These are phyloP conservation scores for Diophrys appendiculata DNA, from an alignment of 73 alveolate genomes.

Conservation along the genomic window DNA sequence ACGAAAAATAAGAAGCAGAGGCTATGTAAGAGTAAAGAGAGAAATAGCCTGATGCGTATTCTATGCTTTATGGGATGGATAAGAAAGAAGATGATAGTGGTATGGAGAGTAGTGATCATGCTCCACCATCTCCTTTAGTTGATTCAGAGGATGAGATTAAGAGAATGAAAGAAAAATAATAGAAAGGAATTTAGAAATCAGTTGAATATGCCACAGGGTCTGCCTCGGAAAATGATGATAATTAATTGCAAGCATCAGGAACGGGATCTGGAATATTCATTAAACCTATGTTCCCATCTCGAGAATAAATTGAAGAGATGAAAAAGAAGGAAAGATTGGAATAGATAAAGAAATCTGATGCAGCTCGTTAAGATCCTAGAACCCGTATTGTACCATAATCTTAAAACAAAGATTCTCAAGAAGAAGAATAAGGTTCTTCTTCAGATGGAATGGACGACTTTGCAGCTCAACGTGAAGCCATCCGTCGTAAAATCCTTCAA, in stretches of 20 bases:
- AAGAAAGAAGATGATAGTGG: background rate
- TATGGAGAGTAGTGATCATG: background rate
- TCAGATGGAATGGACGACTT: no score
- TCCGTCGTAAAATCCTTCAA: no score
- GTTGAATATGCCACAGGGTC: background rate
- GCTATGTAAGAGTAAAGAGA: background rate
- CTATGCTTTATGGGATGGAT: background rate
- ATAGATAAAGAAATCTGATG: no score
- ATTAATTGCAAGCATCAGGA: no score
- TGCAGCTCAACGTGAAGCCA: no score
- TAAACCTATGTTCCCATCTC: background rate
- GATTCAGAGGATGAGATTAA: background rate
- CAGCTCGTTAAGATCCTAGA: no score
- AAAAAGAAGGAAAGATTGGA: slow-evolving; percentile 3
- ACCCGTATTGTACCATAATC: no score
- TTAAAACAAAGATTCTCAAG: no score
- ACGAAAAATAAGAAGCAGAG: background rate
- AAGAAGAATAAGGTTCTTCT: no score
- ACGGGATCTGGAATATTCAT: no score
- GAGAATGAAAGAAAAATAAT: background rate
- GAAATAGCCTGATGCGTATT: background rate
- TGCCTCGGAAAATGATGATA: background rate
- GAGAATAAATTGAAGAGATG: background rate
- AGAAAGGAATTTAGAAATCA: background rate
- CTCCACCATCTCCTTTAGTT: background rate